Conservation (phyloP, 305 asterid genomes). For the Fraxinus nigra region DNA sequence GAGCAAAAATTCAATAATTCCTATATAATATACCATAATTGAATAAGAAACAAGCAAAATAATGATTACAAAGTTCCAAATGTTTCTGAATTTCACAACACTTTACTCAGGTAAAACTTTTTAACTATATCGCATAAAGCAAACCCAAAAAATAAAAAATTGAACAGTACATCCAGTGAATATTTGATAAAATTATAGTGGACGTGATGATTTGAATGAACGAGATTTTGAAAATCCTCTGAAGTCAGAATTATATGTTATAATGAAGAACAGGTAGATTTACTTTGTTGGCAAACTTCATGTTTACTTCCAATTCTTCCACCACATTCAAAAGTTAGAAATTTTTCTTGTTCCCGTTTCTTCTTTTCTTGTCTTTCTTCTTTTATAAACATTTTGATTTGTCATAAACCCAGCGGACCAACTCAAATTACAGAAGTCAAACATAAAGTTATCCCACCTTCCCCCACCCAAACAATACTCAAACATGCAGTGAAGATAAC, state of each 20-base stretch:
- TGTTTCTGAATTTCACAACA: constrained; percentile 1
- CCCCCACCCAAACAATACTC: not conserved
- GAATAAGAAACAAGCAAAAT: not conserved
- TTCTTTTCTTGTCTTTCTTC: not conserved
- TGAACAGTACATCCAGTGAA: not conserved
- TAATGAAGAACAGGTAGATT: not conserved
- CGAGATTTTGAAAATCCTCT: not conserved
- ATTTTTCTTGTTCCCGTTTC: not conserved
- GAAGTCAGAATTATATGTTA: not conserved
- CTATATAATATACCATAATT: not conserved
- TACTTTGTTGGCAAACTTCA: not conserved
- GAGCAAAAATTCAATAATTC: not conserved
- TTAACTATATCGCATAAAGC: not conserved
- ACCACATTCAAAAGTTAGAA: not conserved
- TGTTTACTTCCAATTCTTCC: not conserved
- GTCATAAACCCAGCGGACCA: not conserved
- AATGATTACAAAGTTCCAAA: not conserved
- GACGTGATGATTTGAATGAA: not conserved
- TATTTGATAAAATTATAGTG: not conserved
- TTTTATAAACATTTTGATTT: not conserved
- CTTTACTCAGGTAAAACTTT: not conserved
- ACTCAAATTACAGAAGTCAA: not conserved
- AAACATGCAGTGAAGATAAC: constrained; percentile 8
- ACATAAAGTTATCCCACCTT: not conserved
- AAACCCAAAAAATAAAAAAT: not conserved